Conservation (phyloP, 257 asterid genomes). For the Parsonsia alboflavescens region DNA sequence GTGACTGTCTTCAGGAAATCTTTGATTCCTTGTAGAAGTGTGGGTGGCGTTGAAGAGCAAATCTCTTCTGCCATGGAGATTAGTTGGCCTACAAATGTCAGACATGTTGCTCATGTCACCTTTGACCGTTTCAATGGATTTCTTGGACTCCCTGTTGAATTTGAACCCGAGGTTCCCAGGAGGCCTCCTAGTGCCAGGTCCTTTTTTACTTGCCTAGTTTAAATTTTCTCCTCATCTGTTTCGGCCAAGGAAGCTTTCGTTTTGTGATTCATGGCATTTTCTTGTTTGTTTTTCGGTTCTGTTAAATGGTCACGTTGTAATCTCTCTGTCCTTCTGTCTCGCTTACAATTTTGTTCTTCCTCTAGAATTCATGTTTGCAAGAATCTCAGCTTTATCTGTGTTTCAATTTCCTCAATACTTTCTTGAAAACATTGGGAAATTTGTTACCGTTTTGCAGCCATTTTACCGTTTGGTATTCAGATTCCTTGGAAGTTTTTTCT, state of each 20-base stretch:
- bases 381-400: neutral
- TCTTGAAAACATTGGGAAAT: neutral
- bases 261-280: neutral
- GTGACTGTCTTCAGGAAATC: constrained; percentile 44
- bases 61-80: constrained; percentile 36
- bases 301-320: constrained; percentile 5
- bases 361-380: neutral
- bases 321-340: neutral
- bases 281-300: constrained; percentile 1
- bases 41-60: constrained; percentile 19
- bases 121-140: constrained; percentile 58
- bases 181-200: constrained; percentile 69
- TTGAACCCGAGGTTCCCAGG: constrained; percentile 62
- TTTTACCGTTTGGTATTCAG: neutral
- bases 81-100: constrained; percentile 51
- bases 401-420: neutral
- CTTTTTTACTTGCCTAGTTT: neutral
- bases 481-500: neutral
- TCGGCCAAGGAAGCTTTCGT: neutral
- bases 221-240: neutral
- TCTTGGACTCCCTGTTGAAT: constrained; percentile 62
- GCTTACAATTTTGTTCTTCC: neutral
- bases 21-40: constrained; percentile 37
- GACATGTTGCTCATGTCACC: constrained; percentile 62
- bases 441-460: neutral